Conservation (phyloP, 441 rosid species). For the Croton setiger region DNA sequence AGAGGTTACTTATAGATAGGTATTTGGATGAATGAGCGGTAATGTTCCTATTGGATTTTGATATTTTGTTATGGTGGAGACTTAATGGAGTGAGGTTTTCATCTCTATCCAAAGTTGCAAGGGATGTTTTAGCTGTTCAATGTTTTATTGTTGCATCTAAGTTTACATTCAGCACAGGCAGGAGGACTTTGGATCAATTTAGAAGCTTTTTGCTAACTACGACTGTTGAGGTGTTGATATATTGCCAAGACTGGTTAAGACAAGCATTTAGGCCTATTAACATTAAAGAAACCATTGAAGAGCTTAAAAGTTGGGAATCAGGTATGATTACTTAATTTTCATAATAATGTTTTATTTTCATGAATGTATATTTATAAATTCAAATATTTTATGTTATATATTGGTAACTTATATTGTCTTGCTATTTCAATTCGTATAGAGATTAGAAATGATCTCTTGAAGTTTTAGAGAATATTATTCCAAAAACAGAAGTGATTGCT, state of each 20-base stretch:
- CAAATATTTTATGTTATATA: no score
- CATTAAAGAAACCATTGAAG: not conserved
- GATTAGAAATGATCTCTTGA: no score
- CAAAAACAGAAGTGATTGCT: no score
- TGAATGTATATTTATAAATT: no score
- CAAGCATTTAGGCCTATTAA: not conserved
- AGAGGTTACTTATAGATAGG: no score
- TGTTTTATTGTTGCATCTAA: not conserved
- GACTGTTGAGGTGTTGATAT: not conserved
- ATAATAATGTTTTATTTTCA: no score
- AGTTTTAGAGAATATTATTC: no score
- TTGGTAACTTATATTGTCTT: no score
- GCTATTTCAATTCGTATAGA: no score
- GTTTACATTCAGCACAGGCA: not conserved
- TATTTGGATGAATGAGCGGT: no score
- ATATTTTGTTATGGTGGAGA: not conserved
- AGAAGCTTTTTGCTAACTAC: not conserved
- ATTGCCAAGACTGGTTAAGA: not conserved
- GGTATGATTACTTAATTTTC: not conserved
- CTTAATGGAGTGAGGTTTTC: not conserved
- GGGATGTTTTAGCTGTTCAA: not conserved
- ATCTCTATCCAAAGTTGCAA: not conserved
- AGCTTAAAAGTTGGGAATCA: not conserved
- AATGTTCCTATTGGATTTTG: no score
- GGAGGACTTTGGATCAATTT: not conserved